Percentiles rank a stretch among this genome's conserved stretches.
Conservation (phyloP, 257 asterid genomes). For the Lycium barbarum region DNA sequence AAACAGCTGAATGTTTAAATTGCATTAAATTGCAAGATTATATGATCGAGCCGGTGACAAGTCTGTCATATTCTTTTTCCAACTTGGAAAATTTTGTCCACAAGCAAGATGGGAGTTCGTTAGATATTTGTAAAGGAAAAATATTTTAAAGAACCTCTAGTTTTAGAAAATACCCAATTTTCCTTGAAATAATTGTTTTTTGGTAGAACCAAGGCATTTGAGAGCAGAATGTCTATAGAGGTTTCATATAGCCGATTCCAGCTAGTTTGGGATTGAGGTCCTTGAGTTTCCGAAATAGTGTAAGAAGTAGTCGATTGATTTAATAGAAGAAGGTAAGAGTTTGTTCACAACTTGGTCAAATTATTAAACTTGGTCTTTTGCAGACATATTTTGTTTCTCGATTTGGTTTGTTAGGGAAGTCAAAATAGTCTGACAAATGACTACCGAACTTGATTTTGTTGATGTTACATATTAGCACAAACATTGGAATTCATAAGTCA, state of each 20-base stretch:
- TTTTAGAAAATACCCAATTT: neutral
- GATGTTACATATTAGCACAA: neutral
- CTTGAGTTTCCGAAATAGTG: no score
- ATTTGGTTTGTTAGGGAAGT: neutral
- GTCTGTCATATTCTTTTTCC: neutral
- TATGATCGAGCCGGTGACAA: neutral
- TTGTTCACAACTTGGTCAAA: neutral
- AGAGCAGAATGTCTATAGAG: neutral
- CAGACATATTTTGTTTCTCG: neutral
- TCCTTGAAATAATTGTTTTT: neutral
- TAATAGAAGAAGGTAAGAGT: neutral
- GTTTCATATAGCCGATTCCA: neutral
- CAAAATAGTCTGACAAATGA: neutral
- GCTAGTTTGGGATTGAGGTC: neutral
- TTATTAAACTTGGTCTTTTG: neutral
- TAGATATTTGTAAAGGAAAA: neutral
- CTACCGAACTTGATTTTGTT: neutral
- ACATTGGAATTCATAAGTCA: neutral
- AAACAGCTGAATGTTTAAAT: neutral
- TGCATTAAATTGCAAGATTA: neutral
- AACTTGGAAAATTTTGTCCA: neutral
- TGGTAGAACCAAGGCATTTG: neutral
- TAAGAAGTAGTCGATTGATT: no score
- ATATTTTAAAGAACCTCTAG: neutral
- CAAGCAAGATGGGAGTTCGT: neutral